Base-by-base conservation (phyloP, 306 rosid species). In the Lathyrus oleraceus region DNA sequence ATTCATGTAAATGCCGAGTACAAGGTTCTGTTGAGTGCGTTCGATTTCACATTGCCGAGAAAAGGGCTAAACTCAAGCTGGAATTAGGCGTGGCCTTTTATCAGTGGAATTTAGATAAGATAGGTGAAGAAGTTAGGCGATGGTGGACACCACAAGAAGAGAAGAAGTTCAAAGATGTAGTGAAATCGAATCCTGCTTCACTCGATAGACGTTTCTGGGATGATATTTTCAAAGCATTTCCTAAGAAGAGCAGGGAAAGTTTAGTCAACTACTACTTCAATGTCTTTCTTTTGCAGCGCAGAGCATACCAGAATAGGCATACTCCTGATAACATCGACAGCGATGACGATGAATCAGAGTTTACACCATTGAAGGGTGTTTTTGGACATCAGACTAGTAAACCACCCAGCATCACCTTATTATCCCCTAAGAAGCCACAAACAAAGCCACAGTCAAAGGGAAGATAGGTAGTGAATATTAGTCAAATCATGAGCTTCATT, bases 201-300 rank as follows among this genome's bases (percentile, higher is more conserved):
- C 77, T 65, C 1, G 88, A 66, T 71, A 72, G 32, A 44, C 56
- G 70, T 67, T 91, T 87, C 70, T 86, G 96, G 95, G 87, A 80
- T 69, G 67, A 85, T 36, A 80, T 84, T 51, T 78, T 68, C 2
- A 74, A 57, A 77, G 10, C 80, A 25, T 91, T 91, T 79, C 86
- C 88, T 40, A 81, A n/a, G 39, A 91, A 89, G 88, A 91, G 79
- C 76, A 78, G 92, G 81, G 91, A 65, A 81, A 82, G 81, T 75
- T 81, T 95, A 56, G 85, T 95, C 59, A 85, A 88, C 87, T 95
- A 91, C 82, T 95, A 91, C 83, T 95, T 81, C 79, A 95, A 95
- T 32, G 99, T 95, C 81, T 91, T 70, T 65, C 80, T 91, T 65
- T 77, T 95, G 92, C 95, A 78, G 73, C 95, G 89, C 61, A 85